Percentiles rank a stretch among this genome's conserved stretches.
Evolutionary conservation across 306 rosid species (phyloP).

Genomic region (Lathyrus sativus): DNA sequence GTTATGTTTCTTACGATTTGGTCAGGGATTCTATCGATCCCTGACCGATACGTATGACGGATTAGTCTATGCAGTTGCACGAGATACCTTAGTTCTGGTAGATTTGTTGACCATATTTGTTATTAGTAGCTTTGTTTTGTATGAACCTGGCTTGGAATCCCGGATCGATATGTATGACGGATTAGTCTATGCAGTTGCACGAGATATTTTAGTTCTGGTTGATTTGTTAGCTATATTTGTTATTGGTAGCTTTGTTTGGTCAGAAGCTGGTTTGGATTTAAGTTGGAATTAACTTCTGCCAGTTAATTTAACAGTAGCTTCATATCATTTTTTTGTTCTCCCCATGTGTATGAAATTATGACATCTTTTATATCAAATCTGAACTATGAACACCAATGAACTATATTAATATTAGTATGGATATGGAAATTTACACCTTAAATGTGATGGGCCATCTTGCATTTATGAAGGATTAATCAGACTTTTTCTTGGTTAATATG

Average conservation of each 20-base stretch:
- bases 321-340: neutral
- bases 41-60: too few relatives aligned
- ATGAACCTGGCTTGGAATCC: constrained; percentile 6
- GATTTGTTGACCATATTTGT: constrained; percentile 18
- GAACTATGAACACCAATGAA: neutral
- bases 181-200: too few relatives aligned
- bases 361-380: neutral
- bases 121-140: constrained; percentile 25
- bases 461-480: neutral
- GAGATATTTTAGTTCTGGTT: neutral
- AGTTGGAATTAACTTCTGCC: constrained; percentile 37
- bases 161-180: too few relatives aligned
- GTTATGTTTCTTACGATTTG: neutral
- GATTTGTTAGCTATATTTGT: constrained; percentile 19
- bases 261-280: constrained; percentile 20
- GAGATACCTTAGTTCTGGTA: neutral
- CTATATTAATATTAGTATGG: neutral
- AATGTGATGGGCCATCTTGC: neutral
- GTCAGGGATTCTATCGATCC: too few relatives aligned
- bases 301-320: constrained; percentile 12
- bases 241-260: constrained; percentile 23
- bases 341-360: neutral
- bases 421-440: constrained; percentile 14
- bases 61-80: too few relatives aligned
- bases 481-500: neutral